Conservation (phyloP, 192 early-diverging fungal genomes). For the Umbelopsis sp. region DNA sequence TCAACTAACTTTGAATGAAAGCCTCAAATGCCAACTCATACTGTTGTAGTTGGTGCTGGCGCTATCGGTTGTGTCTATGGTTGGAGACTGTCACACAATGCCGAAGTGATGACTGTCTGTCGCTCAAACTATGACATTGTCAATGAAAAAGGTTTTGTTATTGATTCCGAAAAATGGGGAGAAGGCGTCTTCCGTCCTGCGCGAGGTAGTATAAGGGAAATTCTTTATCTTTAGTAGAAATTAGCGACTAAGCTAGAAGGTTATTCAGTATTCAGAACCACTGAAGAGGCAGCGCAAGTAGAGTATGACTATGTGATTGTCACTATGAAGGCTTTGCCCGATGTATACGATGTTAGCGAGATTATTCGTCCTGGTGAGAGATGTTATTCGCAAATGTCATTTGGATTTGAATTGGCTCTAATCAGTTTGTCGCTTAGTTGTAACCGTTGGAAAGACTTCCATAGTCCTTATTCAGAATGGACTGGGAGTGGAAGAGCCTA, state of each 20-base stretch:
- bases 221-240: too few relatives aligned
- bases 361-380: slow-evolving; percentile 59
- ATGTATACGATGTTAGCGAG: slow-evolving; percentile 56
- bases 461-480: slow-evolving; percentile 71
- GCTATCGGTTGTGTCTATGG: slow-evolving; percentile 63
- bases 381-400: neutral
- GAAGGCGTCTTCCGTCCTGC: neutral
- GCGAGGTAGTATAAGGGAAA: neutral
- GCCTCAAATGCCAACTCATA: too few relatives aligned
- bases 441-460: slow-evolving; percentile 34
- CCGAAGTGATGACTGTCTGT: slow-evolving; percentile 61
- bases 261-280: slow-evolving; percentile 35
- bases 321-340: slow-evolving; percentile 71
- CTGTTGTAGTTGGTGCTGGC: slow-evolving; percentile 55
- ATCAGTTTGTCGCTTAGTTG: neutral
- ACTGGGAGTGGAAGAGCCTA: slow-evolving; percentile 63
- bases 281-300: slow-evolving; percentile 42
- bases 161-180: slow-evolving; percentile 21
- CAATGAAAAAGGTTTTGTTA: slow-evolving; percentile 21
- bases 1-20: too few relatives aligned
- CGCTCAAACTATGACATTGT: slow-evolving; percentile 64
- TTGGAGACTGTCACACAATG: slow-evolving; percentile 57
- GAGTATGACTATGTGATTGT: slow-evolving; percentile 65
- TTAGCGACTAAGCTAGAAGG: too few relatives aligned
- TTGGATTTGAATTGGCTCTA: too few relatives aligned